Percentiles rank a stretch among this genome's conserved stretches.
These are phyloP conservation scores for Mikania micrantha DNA, from an alignment of 129 eudicot genomes.

Conservation along the genomic window DNA sequence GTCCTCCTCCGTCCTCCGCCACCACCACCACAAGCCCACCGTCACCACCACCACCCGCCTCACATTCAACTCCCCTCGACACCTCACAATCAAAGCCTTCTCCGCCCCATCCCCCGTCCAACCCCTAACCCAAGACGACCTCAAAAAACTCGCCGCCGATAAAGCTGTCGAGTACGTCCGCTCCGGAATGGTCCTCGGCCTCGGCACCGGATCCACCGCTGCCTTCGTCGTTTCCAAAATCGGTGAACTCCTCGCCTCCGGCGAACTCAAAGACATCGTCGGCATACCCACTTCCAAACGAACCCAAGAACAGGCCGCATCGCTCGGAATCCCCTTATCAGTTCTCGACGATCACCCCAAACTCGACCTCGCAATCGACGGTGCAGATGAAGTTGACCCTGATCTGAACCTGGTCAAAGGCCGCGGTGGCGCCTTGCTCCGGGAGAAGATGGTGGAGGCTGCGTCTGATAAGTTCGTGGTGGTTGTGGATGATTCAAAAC, in stretches of 20 bases:
- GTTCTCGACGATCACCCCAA: conserved; percentile 71
- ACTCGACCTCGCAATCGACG: conserved; percentile 90
- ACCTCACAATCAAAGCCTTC: conserved; percentile 44
- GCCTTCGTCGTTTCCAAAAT: conserved; percentile 84
- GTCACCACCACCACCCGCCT: conserved; percentile 40
- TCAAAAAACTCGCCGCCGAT: conserved; percentile 92
- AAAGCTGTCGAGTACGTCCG: conserved; percentile 83
- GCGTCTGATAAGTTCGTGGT: conserved; percentile 78
- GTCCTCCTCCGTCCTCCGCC: conserved; percentile 39
- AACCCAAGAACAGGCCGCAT: conserved; percentile 73
- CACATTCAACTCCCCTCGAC: conserved; percentile 26
- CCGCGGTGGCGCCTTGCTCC: conserved; percentile 80
- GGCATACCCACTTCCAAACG: conserved; percentile 90
- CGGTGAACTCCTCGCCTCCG: conserved; percentile 60
- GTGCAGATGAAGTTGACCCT: conserved; percentile 96
- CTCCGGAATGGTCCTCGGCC: conserved; percentile 90
- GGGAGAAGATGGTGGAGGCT: conserved; percentile 96
- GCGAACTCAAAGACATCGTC: conserved; percentile 56
- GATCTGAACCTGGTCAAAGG: conserved; percentile 83
- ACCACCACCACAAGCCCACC: conserved; percentile 22
- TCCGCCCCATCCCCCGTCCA: conserved; percentile 53
- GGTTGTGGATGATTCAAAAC: conserved; percentile 77
- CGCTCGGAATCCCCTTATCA: conserved; percentile 67
- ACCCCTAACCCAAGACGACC: conserved; percentile 79
- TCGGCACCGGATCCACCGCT: conserved; percentile 99